Conservation (phyloP, 805 yeast genomes). For the Pichia thaimueangensis region DNA sequence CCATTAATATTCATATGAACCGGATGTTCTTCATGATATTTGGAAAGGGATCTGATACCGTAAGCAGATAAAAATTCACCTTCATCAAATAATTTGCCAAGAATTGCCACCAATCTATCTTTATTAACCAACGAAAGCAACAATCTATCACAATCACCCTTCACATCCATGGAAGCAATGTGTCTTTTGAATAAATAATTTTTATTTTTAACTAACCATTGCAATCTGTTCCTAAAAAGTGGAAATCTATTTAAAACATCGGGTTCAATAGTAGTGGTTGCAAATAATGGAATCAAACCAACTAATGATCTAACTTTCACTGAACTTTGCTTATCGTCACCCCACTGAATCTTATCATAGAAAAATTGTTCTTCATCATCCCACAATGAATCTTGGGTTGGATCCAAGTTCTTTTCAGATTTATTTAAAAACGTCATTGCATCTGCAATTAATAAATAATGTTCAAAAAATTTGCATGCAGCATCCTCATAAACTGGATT, state of each 20-base stretch:
- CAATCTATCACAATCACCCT: conserved; percentile 79
- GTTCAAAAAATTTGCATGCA: conserved; percentile 92
- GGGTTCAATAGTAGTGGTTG: conserved; percentile 82
- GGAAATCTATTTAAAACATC: conserved; percentile 73
- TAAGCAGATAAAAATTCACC: conserved; percentile 76
- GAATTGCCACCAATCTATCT: conserved; percentile 69
- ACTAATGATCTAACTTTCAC: conserved; percentile 85
- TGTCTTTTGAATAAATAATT: conserved; percentile 68
- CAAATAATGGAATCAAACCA: conserved; percentile 87
- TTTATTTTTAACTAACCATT: conserved; percentile 76
- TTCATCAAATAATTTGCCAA: conserved; percentile 78
- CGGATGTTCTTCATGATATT: conserved; percentile 78
- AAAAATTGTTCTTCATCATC: conserved; percentile 83
- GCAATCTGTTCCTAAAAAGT: conserved; percentile 71
- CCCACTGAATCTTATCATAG: conserved; percentile 87
- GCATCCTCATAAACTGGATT: conserved; percentile 86
- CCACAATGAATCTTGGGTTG: conserved; percentile 71
- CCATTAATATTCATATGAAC: conserved; percentile 81
- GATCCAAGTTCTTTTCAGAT: conserved; percentile 22
- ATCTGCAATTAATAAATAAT: conserved; percentile 83
- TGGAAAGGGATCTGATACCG: conserved; percentile 85
- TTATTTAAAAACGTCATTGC: conserved; percentile 72
- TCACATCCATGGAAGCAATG: conserved; percentile 70
- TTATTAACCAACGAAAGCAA: conserved; percentile 73
- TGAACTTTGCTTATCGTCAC: conserved; percentile 55